Evolutionary conservation across 31 red algal genomes (phyloP), one percentile per base, ranked within the genome.

Genomic region (Odonthalia washingtoniensis): DNA sequence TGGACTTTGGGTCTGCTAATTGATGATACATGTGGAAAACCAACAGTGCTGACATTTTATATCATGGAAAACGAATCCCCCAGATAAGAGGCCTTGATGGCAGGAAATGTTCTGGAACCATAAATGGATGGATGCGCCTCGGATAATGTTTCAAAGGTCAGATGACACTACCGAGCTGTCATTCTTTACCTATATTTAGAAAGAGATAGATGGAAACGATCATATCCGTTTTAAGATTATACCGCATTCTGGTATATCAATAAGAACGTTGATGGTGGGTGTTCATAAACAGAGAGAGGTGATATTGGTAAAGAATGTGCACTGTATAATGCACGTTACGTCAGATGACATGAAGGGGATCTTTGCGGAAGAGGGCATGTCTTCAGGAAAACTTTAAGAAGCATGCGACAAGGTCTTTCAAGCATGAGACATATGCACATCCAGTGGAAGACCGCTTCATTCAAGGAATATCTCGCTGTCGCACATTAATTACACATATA

Each of bases 401-500:
- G n/a, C n/a, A n/a, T n/a, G n/a, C n/a, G n/a, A n/a, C n/a, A n/a
- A n/a, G n/a, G n/a, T n/a, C n/a, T n/a, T n/a, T n/a, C n/a, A n/a
- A n/a, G n/a, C n/a, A n/a, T n/a, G n/a, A n/a, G n/a, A n/a, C n/a
- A n/a, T n/a, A n/a, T n/a, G n/a, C n/a, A n/a, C n/a, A n/a, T n/a
- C n/a, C n/a, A n/a, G n/a, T n/a, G n/a, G n/a, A n/a, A n/a, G n/a
- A n/a, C n/a, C n/a, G n/a, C n/a, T n/a, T n/a, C 40, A 46, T 38
- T 16, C 37, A 44, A 46, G 43, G 21, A 65, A 65, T 5, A 65
- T 81, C 9, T 65, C 73, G 37, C 43, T 81, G 5, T 9, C 5
- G n/a, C 77, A 81, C 33, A 32, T 81, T 5, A 81, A 65, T 32
- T 16, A 61, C 12, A 46, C 5, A 5, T 65, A 65, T 46, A 81